These are phyloP conservation scores for Neofusicoccum cordaticola DNA, from an alignment of 2,329 filamentous ascomycete species.

Conservation along the genomic window DNA sequence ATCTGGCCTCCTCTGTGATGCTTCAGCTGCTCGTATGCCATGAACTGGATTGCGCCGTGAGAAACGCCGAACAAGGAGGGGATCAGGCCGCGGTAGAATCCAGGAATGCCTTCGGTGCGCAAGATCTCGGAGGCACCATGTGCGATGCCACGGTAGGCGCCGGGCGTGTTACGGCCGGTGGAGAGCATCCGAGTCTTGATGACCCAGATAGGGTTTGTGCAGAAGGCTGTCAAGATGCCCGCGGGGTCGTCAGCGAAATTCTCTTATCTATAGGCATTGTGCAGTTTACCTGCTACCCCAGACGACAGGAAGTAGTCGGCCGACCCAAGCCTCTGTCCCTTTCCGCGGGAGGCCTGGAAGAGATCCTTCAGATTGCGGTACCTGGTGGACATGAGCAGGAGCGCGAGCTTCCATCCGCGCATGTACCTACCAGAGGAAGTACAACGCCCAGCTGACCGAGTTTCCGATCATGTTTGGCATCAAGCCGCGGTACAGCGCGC, in stretches of 20 bases:
- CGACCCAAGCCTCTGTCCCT: conserved; percentile 50
- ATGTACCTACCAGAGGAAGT: conserved; percentile 66
- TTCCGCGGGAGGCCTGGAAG: conserved; percentile 43
- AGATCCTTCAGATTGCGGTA: conserved; percentile 60
- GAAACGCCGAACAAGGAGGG: conserved; percentile 82
- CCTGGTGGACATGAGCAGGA: conserved; percentile 21
- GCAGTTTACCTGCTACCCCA: conserved; percentile 52
- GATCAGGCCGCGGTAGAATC: conserved; percentile 84
- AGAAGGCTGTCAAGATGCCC: conserved; percentile 71
- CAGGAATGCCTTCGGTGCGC: conserved; percentile 67
- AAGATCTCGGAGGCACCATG: conserved; percentile 68
- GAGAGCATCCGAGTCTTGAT: conserved; percentile 97
- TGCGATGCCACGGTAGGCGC: conserved; percentile 77
- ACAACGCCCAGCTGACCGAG: conserved; percentile 83
- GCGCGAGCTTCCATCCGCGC: background rate
- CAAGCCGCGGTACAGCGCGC: conserved; percentile 82
- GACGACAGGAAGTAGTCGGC: conserved; percentile 80
- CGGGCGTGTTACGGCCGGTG: conserved; percentile 68
- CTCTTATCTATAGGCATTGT: too few relatives aligned
- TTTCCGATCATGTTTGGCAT: conserved; percentile 90
- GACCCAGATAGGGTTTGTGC: conserved; percentile 97
- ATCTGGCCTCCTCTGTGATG: conserved; percentile 52
- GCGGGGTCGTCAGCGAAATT: conserved; percentile 24
- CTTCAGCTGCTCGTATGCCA: conserved; percentile 81
- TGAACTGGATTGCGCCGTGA: conserved; percentile 93